Conservation (phyloP, 23 red algal genomes). For the Chondrus crispus region DNA sequence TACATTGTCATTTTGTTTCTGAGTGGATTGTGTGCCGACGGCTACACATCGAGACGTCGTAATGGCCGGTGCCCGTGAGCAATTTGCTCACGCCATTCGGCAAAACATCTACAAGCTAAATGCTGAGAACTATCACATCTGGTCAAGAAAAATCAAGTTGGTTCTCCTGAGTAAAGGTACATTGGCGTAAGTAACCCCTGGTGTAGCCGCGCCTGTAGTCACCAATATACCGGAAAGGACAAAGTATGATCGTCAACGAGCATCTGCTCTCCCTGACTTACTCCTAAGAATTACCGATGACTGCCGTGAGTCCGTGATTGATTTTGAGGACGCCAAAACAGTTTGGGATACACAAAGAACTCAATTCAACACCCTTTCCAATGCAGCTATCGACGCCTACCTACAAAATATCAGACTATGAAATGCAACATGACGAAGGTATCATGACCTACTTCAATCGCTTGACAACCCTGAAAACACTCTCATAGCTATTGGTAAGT, state of each 20-base stretch:
- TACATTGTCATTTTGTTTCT: no score
- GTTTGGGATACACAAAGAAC: not conserved
- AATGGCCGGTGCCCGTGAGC: not conserved
- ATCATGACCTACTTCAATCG: not conserved
- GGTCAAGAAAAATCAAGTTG: not conserved
- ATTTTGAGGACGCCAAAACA: not conserved
- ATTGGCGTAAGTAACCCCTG: not conserved
- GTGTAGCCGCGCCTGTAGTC: not conserved
- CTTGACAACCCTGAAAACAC: not conserved
- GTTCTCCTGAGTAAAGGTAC: not conserved
- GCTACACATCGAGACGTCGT: no score
- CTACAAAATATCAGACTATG: not conserved
- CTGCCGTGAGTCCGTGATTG: not conserved
- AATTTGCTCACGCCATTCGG: not conserved
- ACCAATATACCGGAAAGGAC: not conserved
- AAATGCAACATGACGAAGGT: not conserved
- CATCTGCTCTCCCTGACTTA: not conserved
- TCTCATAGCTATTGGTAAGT: not conserved
- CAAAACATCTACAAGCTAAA: not conserved
- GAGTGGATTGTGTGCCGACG: no score
- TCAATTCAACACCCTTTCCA: not conserved
- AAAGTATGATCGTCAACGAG: not conserved
- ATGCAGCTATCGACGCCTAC: not conserved
- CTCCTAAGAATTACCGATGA: not conserved
- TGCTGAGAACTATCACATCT: not conserved